Base-by-base conservation (phyloP, 768 basidiomycete species). In the Leccinum rimulosum region DNA sequence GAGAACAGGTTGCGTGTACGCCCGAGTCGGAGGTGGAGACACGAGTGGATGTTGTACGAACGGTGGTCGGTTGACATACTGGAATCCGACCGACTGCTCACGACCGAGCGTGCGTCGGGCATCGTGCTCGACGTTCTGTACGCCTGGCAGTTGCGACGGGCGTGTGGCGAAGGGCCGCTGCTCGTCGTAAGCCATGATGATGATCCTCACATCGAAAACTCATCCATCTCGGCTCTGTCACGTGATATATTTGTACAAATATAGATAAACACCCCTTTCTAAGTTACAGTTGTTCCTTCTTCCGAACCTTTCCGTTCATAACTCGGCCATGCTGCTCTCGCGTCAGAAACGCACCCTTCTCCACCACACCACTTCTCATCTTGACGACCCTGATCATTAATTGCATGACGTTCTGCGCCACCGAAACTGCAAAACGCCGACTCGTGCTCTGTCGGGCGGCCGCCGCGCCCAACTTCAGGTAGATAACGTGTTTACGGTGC, bases 321-420 rank as follows among this genome's bases (percentile, higher is more conserved):
- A 33, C 68, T 87, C 83, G 14, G 82, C 83, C 66, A 95, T 95
- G 61, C 92, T 69, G 19, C 8, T 38, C 25, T 15, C 48, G 27
- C 40, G 57, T 63, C 56, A 59, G 48, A 40, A 22, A 53, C 6
- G 35, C 28, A 0, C 28, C 54, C 50, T 56, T 61, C 30, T 58
- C 64, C 57, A 51, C 55, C 6, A 53, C 51, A 62, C 66, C 66
- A 92, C 27, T 79, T 71, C 1, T 87, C 79, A 64, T 89, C 82
- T 54, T 65, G 96, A 31, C 91, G 79, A 28, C 93, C 95, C n/a
- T 80, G 79, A 8, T 72, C 60, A 75, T 94, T 95, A 75, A 96
- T 72, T 92, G 93, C 33, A 96, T 84, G 2, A 95, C 93, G 73
- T 95, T 95, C 58, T 89, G 84, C 64, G 95, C 93, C 86, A 93